Evolutionary conservation across 2,329 filamentous ascomycete genomes (phyloP).

Genomic region (Curvularia eragrostidis): DNA sequence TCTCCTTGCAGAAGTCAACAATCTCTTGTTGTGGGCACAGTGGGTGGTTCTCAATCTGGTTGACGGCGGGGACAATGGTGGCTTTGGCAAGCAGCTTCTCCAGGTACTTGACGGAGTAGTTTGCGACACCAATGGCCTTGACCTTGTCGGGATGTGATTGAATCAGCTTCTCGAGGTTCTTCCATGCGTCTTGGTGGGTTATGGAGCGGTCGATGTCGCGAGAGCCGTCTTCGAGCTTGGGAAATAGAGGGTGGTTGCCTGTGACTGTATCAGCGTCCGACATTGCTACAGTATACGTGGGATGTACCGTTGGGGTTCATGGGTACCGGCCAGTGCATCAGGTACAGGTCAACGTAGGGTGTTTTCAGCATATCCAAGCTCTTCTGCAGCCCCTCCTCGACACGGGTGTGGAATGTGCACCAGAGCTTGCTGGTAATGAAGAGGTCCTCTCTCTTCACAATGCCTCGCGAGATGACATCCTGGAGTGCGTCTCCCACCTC

Average conservation of each 20-base stretch:
- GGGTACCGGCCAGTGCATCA: slow-evolving; percentile 84
- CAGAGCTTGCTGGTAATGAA: slow-evolving; percentile 88
- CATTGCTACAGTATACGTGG: neutral
- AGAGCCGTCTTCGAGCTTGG: slow-evolving; percentile 73
- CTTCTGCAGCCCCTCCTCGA: slow-evolving; percentile 73
- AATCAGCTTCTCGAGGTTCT: slow-evolving; percentile 71
- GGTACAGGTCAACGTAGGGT: slow-evolving; percentile 80
- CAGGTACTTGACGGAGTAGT: slow-evolving; percentile 57
- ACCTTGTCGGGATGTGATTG: slow-evolving; percentile 54
- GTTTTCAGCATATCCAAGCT: slow-evolving; percentile 75
- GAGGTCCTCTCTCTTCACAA: slow-evolving; percentile 76
- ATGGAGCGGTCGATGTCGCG: slow-evolving; percentile 74
- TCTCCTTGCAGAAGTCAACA: slow-evolving; percentile 70
- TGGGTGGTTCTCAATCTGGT: slow-evolving; percentile 79
- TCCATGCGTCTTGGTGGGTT: slow-evolving; percentile 79
- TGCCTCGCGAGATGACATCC: slow-evolving; percentile 72
- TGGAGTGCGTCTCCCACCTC: slow-evolving; percentile 81
- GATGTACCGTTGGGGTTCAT: slow-evolving; percentile 74
- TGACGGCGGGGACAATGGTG: slow-evolving; percentile 70
- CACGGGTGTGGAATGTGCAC: slow-evolving; percentile 77
- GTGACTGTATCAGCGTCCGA: slow-evolving; percentile 2
- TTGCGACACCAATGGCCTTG: slow-evolving; percentile 59
- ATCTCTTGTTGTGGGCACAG: slow-evolving; percentile 75
- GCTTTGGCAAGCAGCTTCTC: slow-evolving; percentile 62
- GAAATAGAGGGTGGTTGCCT: slow-evolving; percentile 76